Conservation (phyloP, 306 rosid genomes). For the Arachis stenosperma region DNA sequence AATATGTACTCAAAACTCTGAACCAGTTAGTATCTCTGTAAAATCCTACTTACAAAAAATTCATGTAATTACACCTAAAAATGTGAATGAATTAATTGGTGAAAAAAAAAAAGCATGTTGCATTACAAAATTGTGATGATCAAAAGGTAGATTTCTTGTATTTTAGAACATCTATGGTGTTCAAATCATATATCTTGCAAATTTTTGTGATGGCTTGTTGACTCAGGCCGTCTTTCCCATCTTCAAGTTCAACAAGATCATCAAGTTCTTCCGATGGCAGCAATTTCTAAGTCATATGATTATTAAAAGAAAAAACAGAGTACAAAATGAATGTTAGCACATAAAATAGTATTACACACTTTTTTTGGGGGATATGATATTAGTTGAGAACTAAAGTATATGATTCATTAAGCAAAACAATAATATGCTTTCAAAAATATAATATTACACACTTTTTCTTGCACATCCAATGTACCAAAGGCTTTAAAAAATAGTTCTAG, state of each 20-base stretch:
- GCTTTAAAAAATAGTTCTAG: not conserved
- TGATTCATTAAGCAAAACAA: not conserved
- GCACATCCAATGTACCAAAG: constrained; percentile 22
- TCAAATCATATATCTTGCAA: constrained; percentile 73
- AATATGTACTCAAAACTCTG: not conserved
- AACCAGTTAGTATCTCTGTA: not conserved
- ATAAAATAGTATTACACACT: not conserved
- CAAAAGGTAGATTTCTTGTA: constrained; percentile 48
- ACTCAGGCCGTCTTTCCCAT: constrained; percentile 50
- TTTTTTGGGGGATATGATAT: not conserved
- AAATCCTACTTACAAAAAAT: not conserved
- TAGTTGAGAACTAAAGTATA: not conserved
- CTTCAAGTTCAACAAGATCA: constrained; percentile 43
- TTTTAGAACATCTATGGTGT: constrained; percentile 61
- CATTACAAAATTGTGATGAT: constrained; percentile 25
- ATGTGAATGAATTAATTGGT: not conserved
- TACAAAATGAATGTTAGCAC: constrained; percentile 7
- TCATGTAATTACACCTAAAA: not conserved
- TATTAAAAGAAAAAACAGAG: not conserved
- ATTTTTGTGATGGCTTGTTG: constrained; percentile 52
- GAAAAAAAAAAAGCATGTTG: not conserved
- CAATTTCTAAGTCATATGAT: constrained; percentile 51
- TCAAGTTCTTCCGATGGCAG: constrained; percentile 75
- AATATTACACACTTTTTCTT: no score
- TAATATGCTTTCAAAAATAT: not conserved